phyloP scores from a whole-genome alignment of 2,329 filamentous ascomycete genomes.

The Chrysosporium queenslandicum region DNA sequence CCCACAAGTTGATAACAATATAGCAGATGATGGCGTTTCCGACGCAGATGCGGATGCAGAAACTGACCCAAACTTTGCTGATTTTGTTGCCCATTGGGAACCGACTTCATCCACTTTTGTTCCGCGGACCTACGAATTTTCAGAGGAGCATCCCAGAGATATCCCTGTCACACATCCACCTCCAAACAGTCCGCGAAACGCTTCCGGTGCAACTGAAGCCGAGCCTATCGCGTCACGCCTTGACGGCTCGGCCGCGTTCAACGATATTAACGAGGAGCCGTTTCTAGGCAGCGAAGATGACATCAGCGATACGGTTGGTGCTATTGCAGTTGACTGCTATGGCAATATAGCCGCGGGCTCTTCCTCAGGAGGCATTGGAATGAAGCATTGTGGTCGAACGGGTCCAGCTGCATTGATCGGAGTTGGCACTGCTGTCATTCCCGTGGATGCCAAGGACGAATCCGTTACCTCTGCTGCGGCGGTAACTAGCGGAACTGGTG shows the following conservation, averaged over 20 bases:
- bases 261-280: neutral
- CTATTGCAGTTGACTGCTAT: constrained; percentile 77
- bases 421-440: constrained; percentile 82
- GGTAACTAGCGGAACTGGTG: constrained; percentile 88
- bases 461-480: constrained; percentile 63
- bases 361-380: constrained; percentile 93
- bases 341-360: constrained; percentile 89
- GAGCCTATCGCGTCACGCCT: no score
- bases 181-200: neutral
- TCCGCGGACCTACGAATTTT: neutral
- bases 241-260: neutral
- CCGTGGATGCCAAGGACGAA: constrained; percentile 58
- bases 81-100: neutral
- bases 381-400: constrained; percentile 89
- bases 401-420: constrained; percentile 90
- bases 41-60: constrained; percentile 2
- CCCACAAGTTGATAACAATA: neutral
- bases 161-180: neutral
- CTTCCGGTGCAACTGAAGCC: neutral
- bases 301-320: constrained; percentile 89
- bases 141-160: neutral
- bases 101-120: neutral
- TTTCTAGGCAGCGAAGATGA: constrained; percentile 41
- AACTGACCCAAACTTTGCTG: neutral
- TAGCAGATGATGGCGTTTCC: neutral